Evolutionary conservation across 768 basidiomycete genomes (phyloP), one percentile per base, ranked within the genome.

Genomic region (Kwoniella mangroviensis): DNA sequence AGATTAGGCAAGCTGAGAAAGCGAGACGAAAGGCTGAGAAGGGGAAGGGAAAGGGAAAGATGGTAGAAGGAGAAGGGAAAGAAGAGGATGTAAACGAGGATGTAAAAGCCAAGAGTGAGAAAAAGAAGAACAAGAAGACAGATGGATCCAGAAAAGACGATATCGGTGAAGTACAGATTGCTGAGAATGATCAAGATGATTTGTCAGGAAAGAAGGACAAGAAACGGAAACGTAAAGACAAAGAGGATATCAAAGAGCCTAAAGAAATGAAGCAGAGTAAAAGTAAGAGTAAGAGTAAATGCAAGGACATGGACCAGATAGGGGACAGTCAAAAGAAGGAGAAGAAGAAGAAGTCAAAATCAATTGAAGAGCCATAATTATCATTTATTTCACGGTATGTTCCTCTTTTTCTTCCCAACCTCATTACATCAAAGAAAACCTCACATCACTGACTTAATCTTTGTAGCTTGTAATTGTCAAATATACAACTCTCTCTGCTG

Each of bases 181-280:
- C 9, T 34, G 6, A 34, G 34, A 43, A 34, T 4, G 56, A 56
- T 3, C 11, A 43, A 43, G 65, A 60, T 9, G 10, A 55, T n/a
- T 53, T 10, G 13, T 7, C 21, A 42, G 52, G 17, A 24, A 28
- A 24, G 22, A 45, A 34, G 19, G 52, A 67, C 24, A 60, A 63
- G 54, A 53, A 59, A 21, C 58, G 22, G 43, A 68, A 62, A 63
- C 42, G 62, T 66, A 60, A 64, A 49, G 22, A 68, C 56, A 65
- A 56, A 19, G 6, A 43, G 5, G 19, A 24, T 11, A 21, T 10
- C 21, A 19, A 72, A 67, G 66, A 63, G 45, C 19, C 58, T 55
- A 13, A 67, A 67, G 26, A 70, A 65, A 58, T 59, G 26, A 55
- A 42, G 41, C 74, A 66, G 59, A 74, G 69, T 55, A 64, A 71